Base-by-base conservation (phyloP, 331 rosid species). In the Malus hybrid region DNA sequence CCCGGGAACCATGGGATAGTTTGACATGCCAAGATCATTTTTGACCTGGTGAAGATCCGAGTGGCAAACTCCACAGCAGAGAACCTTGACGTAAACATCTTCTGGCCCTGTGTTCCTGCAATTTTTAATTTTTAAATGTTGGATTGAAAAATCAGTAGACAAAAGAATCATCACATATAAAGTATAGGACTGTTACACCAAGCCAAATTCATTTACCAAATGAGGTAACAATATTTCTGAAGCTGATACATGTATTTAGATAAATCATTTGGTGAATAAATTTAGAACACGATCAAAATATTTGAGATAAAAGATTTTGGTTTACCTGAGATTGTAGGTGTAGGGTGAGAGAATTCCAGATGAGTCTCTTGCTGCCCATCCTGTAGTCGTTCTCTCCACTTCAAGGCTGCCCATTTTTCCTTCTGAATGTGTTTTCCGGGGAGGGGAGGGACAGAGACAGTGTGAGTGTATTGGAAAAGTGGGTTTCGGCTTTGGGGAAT, bases 1-100 rank as follows among this genome's bases (percentile, higher is more conserved):
- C 98, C 99, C 99, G 0, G 99, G 90, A 31, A 94, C 99, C 95
- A 94, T 94, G 59, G 99, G 99, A 73, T 92, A 94, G 55, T 90
- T 86, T 76, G 99, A 90, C 87, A 71, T 75, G 82, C 97, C 99
- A 10, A 92, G 91, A 2, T 92, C 97, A 69, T 94, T 94, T 65
- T 90, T 90, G 34, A 87, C 19, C 67, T 90, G 97, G 78, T 89
- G 99, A 62, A 92, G 73, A 86, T 94, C 99, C 5, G 97, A 66
- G 75, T 94, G 99, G 56, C 97, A 92, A 33, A 94, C 5, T 54
- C 99, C 99, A 82, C 97, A 94, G 88, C 78, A 88, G 10, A 80
- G 29, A 19, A 94, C 95, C 81, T 85, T 94, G 54, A 94, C 76
- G 73, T 84, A 86, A 32, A 94, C 97, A 88, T 94, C 97, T 72